Evolutionary conservation across 148 eudicot genomes (phyloP), one percentile per base, ranked within the genome.

Genomic region (Selenicereus undatus): DNA sequence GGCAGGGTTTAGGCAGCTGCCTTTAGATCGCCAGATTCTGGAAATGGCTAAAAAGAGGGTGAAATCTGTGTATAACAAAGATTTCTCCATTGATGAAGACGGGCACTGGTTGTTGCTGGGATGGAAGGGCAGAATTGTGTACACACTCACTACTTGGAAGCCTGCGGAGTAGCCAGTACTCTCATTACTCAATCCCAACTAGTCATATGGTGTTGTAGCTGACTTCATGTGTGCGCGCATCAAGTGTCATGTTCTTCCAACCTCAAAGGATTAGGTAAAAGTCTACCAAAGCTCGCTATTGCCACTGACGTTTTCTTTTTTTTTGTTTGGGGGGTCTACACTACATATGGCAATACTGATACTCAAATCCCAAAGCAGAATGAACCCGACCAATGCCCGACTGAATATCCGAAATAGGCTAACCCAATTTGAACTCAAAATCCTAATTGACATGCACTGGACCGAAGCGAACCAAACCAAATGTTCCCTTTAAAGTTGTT

Each of bases 91-190:
- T 3, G 93, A 91, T 76, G 86, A 86, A 86, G 97, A 93, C 80
- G 93, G 97, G 66, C 86, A 85, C 8, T 93, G 97, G 97, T 65
- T 89, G 86, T 79, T 93, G 79, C 93, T 83, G 43, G 95, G 97
- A 24, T 93, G 97, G 97, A 93, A 91, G 75, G 97, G 97, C 27
- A 88, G 90, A 51, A 88, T 89, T 64, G 73, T 93, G 2, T 84
- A 84, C 79, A 90, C 88, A 4, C 84, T 90, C 76, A 88, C 95
- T 74, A 89, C 88, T 78, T 93, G 97, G 97, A 85, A 83, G 80
- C 87, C 89, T 29, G 87, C 77, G n/a, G 39, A 66, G 36, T n/a
- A n/a, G 56, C 58, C 51, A 52, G 29, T 48, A 29, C 35, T 21
- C 35, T 32, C 66, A 27, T 39, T 17, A 14, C 7, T 32, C 72